Conservation (phyloP, 495 filamentous ascomycete species). For the Xylaria flabelliformis region DNA sequence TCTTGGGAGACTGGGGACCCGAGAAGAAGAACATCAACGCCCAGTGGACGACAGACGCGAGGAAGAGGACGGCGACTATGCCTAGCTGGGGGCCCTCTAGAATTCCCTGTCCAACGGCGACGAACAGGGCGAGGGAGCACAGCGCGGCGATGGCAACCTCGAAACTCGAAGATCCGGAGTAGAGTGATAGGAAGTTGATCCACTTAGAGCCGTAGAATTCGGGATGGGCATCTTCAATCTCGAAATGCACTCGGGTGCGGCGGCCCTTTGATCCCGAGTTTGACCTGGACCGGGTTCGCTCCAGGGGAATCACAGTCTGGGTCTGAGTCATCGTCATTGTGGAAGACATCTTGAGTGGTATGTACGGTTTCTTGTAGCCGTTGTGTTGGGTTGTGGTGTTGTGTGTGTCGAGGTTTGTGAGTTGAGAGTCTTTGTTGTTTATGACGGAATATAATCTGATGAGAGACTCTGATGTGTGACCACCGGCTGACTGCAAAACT, state of each 20-base stretch:
- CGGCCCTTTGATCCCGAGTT: slow-evolving; percentile 28
- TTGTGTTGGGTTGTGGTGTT: slow-evolving; percentile 4
- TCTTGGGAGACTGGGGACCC: slow-evolving; percentile 16
- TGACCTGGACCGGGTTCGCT: slow-evolving; percentile 21
- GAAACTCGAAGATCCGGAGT: slow-evolving; percentile 29
- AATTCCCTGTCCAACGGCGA: slow-evolving; percentile 24
- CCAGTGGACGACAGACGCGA: slow-evolving; percentile 25
- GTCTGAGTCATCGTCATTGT: slow-evolving; percentile 29
- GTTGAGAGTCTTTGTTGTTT: not conserved
- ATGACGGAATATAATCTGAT: not conserved
- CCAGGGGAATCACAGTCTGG: slow-evolving; percentile 23
- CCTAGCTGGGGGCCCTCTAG: slow-evolving; percentile 18
- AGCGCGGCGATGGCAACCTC: slow-evolving; percentile 30
- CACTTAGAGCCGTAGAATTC: slow-evolving; percentile 28
- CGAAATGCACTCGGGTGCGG: slow-evolving; percentile 28
- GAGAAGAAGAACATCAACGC: slow-evolving; percentile 27
- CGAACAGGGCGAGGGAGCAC: slow-evolving; percentile 27
- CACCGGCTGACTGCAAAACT: not conserved
- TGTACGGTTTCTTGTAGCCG: not conserved
- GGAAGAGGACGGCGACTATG: slow-evolving; percentile 25
- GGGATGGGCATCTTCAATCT: slow-evolving; percentile 24
- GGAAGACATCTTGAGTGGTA: slow-evolving; percentile 24
- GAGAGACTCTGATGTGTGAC: not conserved
- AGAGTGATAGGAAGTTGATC: slow-evolving; percentile 28
- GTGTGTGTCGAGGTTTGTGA: not conserved